Evolutionary conservation across 2,329 filamentous ascomycete genomes (phyloP).

Genomic region (Tolypocladium amazonense): DNA sequence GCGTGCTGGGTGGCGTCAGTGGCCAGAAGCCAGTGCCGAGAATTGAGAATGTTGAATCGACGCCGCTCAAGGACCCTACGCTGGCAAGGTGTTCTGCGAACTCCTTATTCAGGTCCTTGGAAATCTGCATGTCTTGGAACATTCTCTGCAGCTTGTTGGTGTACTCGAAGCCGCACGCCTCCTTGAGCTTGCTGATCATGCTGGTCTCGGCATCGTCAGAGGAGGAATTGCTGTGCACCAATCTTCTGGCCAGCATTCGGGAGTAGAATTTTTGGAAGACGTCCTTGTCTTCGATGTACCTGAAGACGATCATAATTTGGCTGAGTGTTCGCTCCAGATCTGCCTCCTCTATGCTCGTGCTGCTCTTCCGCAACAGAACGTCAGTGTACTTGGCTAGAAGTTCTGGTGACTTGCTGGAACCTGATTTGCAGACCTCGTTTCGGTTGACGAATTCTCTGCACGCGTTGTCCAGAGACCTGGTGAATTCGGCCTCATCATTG

Average conservation of each 20-base stretch:
- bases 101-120: conserved; percentile 85
- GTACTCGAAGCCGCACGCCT: conserved; percentile 97
- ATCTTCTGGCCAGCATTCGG: conserved; percentile 84
- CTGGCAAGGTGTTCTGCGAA: conserved; percentile 68
- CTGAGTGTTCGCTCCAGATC: conserved; percentile 81
- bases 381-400: conserved; percentile 93
- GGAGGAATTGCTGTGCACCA: conserved; percentile 91
- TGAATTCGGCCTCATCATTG: conserved; percentile 92
- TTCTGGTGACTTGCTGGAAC: conserved; percentile 89
- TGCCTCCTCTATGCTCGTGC: conserved; percentile 84
- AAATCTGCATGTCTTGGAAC: conserved; percentile 99
- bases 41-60: conserved; percentile 84
- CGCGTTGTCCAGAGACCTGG: conserved; percentile 88
- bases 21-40: conserved; percentile 98
- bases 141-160: conserved; percentile 99
- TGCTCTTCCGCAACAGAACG: conserved; percentile 82
- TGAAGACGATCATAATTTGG: conserved; percentile 99
- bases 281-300: conserved; percentile 99
- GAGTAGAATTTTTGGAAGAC: conserved; percentile 99
- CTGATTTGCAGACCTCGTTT: conserved; percentile 89
- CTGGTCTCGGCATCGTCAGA: conserved; percentile 96
- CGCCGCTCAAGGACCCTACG: conserved; percentile 49
- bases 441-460: conserved; percentile 97
- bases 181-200: conserved; percentile 99
- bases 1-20: conserved; percentile 72